A percentile compares a stretch with the other conserved stretches of the same genome.
Evolutionary conservation across 345 rosid species (phyloP).

Genomic region (Brassica cretica): DNA sequence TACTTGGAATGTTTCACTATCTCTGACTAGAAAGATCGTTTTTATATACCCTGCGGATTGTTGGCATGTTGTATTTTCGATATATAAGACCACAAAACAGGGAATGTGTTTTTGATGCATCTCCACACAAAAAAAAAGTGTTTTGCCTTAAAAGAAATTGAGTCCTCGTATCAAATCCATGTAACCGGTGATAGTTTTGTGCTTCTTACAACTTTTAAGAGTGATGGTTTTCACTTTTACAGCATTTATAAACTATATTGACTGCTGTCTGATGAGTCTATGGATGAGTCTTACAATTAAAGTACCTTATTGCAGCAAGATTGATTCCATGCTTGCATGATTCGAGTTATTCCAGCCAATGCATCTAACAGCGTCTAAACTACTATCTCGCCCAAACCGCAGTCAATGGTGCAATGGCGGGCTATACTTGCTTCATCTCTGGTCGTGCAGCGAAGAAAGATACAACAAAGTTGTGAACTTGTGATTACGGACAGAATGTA

Average conservation of each 20-base stretch:
- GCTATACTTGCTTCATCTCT: constrained; percentile 61
- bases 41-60: too few species aligned
- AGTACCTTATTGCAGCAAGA: constrained; percentile 37
- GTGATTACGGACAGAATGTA: constrained; percentile 86
- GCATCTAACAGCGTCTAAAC: constrained; percentile 90
- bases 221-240: too few species aligned
- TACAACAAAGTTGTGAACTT: constrained; percentile 68
- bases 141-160: not conserved
- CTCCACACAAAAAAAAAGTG: not conserved
- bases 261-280: constrained; percentile 91
- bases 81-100: not conserved
- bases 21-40: too few species aligned
- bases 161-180: not conserved
- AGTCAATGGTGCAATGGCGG: constrained; percentile 77
- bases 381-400: constrained; percentile 84
- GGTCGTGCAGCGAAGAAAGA: constrained; percentile 74
- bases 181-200: too few species aligned
- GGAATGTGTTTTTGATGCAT: not conserved
- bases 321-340: constrained; percentile 51
- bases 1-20: too few species aligned
- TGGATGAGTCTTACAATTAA: constrained; percentile 75
- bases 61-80: not conserved
- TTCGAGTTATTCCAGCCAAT: constrained; percentile 73
- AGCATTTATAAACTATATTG: constrained; percentile 43
- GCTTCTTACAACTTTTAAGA: too few species aligned